phyloP scores from a whole-genome alignment of 768 basidiomycete species.

The Leccinum ochraceum region DNA sequence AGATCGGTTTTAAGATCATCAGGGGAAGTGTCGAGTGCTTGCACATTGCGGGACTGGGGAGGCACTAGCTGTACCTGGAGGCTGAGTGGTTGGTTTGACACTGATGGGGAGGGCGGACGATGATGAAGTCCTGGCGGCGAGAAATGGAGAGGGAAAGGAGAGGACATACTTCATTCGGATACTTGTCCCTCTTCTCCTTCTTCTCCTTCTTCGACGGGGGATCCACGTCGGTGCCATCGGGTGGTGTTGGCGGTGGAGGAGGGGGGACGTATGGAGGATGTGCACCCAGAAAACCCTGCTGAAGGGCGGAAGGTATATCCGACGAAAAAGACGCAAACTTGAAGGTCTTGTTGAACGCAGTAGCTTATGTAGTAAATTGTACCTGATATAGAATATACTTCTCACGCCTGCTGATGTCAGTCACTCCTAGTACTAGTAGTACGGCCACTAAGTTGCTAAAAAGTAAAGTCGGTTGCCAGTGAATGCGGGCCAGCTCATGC shows the following conservation, averaged over 20 bases:
- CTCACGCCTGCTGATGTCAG: too few species aligned
- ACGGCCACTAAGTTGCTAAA: too few species aligned
- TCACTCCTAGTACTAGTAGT: too few species aligned
- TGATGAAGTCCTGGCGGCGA: slow-evolving; percentile 73
- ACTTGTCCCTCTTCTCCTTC: slow-evolving; percentile 38
- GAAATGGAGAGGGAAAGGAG: slow-evolving; percentile 8
- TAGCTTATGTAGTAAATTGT: too few species aligned
- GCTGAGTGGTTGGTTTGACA: slow-evolving; percentile 84
- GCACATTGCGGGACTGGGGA: slow-evolving; percentile 44
- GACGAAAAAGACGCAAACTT: too few species aligned
- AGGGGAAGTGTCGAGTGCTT: slow-evolving; percentile 45
- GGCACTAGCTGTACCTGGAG: slow-evolving; percentile 92
- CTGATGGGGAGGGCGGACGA: slow-evolving; percentile 90
- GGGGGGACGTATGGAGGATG: too few species aligned
- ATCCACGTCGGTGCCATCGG: slow-evolving; percentile 24
- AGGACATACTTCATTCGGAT: slow-evolving; percentile 48
- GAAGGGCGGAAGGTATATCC: too few species aligned
- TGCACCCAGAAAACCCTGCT: too few species aligned
- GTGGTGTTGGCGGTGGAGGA: not conserved
- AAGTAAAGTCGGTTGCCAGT: too few species aligned
- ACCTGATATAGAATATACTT: too few species aligned
- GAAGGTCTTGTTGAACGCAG: too few species aligned
- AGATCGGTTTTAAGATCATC: slow-evolving; percentile 32
- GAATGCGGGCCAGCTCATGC: too few species aligned
- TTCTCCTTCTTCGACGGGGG: slow-evolving; percentile 46